Evolutionary conservation across 2,329 filamentous ascomycete genomes (phyloP).

Genomic region (Ophiostoma ulmi): DNA sequence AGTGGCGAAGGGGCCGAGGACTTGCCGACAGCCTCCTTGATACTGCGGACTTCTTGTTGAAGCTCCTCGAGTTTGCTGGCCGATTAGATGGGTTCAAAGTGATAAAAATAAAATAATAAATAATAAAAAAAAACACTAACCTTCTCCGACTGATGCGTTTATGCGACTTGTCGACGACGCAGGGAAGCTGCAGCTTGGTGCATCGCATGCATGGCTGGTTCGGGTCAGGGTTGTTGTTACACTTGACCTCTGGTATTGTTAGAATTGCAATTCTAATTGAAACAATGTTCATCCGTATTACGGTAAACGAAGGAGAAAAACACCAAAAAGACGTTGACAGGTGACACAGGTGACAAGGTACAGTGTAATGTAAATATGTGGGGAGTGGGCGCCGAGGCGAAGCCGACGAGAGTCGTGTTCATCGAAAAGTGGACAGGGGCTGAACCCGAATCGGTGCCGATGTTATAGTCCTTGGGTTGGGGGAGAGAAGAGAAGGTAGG

Average conservation of each 20-base stretch:
- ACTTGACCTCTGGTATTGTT: constrained; percentile 28
- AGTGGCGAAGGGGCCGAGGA: constrained; percentile 25
- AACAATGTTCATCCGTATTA: not conserved
- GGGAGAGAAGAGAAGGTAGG: not conserved
- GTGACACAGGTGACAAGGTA: not conserved
- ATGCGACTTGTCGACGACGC: constrained; percentile 29
- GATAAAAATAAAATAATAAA: not conserved
- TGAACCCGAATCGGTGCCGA: constrained; percentile 26
- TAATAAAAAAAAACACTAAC: constrained; percentile 17
- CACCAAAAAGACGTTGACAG: not conserved
- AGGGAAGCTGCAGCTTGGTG: constrained; percentile 27
- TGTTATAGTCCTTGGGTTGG: constrained; percentile 13
- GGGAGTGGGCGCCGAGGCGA: not conserved
- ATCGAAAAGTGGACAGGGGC: constrained; percentile 16
- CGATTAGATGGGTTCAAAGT: not conserved
- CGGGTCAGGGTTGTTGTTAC: constrained; percentile 26
- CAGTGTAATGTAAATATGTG: not conserved
- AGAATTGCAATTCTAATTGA: not conserved
- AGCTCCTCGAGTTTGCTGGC: constrained; percentile 51
- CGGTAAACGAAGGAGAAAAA: not conserved
- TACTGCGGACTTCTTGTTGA: constrained; percentile 50
- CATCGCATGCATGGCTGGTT: constrained; percentile 27
- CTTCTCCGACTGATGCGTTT: constrained; percentile 28
- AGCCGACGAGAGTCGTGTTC: not conserved
- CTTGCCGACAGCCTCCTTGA: constrained; percentile 47